phyloP scores from a whole-genome alignment of 1,284 basidiomycete genomes.

The Puccinia coronata region DNA sequence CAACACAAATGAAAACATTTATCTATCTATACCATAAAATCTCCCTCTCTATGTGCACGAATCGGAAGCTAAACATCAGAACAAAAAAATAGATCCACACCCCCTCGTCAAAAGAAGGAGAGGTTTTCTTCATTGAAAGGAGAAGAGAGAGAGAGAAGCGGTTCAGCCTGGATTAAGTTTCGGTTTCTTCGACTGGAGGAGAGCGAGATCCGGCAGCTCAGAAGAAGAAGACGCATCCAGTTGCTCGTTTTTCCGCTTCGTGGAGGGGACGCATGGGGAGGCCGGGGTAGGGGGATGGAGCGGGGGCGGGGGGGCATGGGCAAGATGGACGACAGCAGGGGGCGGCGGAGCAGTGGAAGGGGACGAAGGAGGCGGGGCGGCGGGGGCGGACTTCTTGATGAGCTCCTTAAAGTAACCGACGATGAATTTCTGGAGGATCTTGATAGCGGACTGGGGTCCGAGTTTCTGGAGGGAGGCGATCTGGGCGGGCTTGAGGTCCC shows the following conservation, averaged over 20 bases:
- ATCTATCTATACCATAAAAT: too few species aligned
- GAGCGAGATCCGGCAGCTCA: neutral
- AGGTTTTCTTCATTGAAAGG: neutral
- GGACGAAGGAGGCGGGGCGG: neutral
- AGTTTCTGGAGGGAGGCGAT: constrained; percentile 15
- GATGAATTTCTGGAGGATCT: constrained; percentile 44
- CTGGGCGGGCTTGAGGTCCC: constrained; percentile 14
- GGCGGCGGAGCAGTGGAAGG: neutral
- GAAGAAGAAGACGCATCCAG: too few species aligned
- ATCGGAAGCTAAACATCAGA: too few species aligned
- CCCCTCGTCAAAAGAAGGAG: neutral
- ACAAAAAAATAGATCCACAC: neutral
- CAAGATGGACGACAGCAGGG: neutral
- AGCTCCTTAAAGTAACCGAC: constrained; percentile 37
- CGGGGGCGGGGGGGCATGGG: neutral
- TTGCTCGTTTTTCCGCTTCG: too few species aligned
- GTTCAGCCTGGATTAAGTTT: neutral
- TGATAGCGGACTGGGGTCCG: constrained; percentile 26
- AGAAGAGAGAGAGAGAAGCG: neutral
- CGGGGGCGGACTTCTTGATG: neutral
- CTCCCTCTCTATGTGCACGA: too few species aligned
- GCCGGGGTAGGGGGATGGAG: neutral
- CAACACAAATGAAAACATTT: too few species aligned
- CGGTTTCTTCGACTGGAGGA: neutral
- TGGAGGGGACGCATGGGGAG: neutral